Percentiles rank a stretch among this genome's conserved stretches.
These are phyloP conservation scores for Hypholoma fasciculare DNA, from an alignment of 768 basidiomycete genomes.

Conservation along the genomic window DNA sequence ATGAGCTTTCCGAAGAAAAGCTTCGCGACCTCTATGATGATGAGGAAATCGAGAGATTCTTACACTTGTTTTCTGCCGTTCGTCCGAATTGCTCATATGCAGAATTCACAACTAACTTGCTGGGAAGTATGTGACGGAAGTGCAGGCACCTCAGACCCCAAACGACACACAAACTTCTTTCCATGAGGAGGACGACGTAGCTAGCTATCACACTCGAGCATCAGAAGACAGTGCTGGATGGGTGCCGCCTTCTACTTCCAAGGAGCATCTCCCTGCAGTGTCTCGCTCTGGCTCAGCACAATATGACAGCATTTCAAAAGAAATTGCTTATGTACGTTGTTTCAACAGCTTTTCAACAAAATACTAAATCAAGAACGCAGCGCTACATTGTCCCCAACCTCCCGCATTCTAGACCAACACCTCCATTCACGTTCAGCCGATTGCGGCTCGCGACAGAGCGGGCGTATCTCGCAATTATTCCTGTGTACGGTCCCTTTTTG, in stretches of 20 bases:
- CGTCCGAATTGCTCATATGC: not conserved
- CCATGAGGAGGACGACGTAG: not conserved
- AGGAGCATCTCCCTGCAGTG: not conserved
- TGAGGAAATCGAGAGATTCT: conserved; percentile 63
- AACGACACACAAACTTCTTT: conserved; percentile 5
- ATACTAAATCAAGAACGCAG: conserved; percentile 17
- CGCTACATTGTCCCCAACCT: conserved; percentile 46
- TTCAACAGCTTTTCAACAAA: not conserved
- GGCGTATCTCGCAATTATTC: conserved; percentile 52
- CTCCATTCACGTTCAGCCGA: conserved; percentile 57
- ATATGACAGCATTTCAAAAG: conserved; percentile 22
- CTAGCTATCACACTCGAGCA: not conserved
- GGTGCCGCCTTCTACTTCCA: conserved; percentile 1
- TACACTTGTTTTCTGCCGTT: conserved; percentile 59
- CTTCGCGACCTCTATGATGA: conserved; percentile 61
- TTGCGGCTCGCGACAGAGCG: conserved; percentile 52
- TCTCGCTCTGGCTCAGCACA: not conserved
- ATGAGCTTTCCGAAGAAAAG: conserved; percentile 49
- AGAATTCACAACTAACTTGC: not conserved
- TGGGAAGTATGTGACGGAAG: conserved; percentile 60
- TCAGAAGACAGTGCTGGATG: conserved; percentile 15
- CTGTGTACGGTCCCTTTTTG: conserved; percentile 49
- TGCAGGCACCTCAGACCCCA: conserved; percentile 32
- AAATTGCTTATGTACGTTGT: conserved; percentile 24
- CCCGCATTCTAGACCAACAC: conserved; percentile 36